A percentile compares a stretch with the other conserved stretches of the same genome.
Evolutionary conservation across 768 basidiomycete species (phyloP).

Genomic region (Naganishia antarctica): DNA sequence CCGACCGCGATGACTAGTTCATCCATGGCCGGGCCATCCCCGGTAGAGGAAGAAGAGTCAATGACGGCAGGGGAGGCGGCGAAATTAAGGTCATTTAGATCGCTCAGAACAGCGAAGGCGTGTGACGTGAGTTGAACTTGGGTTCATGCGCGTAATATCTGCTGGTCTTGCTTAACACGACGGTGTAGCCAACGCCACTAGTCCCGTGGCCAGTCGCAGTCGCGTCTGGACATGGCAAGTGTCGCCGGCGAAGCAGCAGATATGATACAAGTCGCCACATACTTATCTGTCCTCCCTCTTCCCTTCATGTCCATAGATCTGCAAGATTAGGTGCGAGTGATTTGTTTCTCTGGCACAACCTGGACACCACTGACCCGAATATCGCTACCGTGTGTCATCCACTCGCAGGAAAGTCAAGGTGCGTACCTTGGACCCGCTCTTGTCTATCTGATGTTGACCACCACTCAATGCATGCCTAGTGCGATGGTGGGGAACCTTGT

Average conservation of each 20-base stretch:
- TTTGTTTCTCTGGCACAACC: too few relatives aligned
- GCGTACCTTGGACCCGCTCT: background rate
- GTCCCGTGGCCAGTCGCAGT: background rate
- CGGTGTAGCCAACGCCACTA: background rate
- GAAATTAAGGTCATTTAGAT: conserved; percentile 5
- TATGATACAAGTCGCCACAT: too few relatives aligned
- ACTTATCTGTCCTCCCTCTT: too few relatives aligned
- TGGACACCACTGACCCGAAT: background rate
- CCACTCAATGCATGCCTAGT: background rate
- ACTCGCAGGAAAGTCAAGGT: conserved; percentile 26
- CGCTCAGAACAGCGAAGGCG: conserved; percentile 24
- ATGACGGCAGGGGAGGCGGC: conserved; percentile 18
- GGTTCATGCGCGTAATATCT: background rate
- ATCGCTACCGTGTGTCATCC: background rate
- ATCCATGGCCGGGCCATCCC: background rate
- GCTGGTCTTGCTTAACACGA: too few relatives aligned
- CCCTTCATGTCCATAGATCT: conserved; percentile 3
- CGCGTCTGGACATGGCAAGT: too few relatives aligned
- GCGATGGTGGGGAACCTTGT: conserved; percentile 27
- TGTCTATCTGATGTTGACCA: too few relatives aligned
- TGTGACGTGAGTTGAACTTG: conserved; percentile 29
- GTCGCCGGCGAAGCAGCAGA: too few relatives aligned
- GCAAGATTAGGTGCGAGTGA: conserved; percentile 22
- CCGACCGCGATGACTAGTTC: background rate
- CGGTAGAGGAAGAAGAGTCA: background rate